Percentiles rank a stretch among this genome's conserved stretches.
phyloP scores from a whole-genome alignment of 768 basidiomycete species.

The Suillus subaureus region DNA sequence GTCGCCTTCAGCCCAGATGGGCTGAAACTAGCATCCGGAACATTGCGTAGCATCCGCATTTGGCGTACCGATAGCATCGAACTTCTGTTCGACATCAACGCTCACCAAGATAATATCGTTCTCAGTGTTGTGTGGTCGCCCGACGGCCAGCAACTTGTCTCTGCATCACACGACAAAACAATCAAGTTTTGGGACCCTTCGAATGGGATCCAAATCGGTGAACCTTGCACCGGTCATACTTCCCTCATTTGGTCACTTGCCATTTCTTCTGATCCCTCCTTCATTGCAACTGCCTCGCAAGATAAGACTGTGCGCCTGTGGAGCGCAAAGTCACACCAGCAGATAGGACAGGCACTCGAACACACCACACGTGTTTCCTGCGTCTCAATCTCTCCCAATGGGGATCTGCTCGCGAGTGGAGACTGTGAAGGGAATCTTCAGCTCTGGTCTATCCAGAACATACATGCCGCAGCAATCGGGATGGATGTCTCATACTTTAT shows the following conservation, averaged over 20 bases:
- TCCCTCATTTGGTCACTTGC: too few relatives aligned
- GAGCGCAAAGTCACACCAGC: constrained; percentile 36
- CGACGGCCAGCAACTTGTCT: background rate
- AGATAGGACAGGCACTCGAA: background rate
- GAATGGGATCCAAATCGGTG: background rate
- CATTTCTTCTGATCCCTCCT: background rate
- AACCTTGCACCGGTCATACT: background rate
- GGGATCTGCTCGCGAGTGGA: background rate
- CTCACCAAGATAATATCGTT: background rate
- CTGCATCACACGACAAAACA: background rate
- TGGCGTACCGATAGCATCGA: background rate
- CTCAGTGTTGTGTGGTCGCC: background rate
- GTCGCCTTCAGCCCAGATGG: constrained; percentile 1
- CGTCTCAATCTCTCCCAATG: background rate
- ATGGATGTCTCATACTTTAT: too few relatives aligned
- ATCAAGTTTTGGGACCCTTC: background rate
- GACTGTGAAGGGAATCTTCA: background rate
- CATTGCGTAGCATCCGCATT: background rate
- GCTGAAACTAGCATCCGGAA: background rate
- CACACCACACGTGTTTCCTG: background rate
- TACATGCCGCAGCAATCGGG: too few relatives aligned
- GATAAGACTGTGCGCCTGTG: constrained; percentile 51
- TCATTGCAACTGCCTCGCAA: background rate
- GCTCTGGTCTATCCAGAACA: background rate
- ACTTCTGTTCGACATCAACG: background rate